phyloP scores from a whole-genome alignment of 2,329 filamentous ascomycete genomes.

The Diaporthe ilicicola region DNA sequence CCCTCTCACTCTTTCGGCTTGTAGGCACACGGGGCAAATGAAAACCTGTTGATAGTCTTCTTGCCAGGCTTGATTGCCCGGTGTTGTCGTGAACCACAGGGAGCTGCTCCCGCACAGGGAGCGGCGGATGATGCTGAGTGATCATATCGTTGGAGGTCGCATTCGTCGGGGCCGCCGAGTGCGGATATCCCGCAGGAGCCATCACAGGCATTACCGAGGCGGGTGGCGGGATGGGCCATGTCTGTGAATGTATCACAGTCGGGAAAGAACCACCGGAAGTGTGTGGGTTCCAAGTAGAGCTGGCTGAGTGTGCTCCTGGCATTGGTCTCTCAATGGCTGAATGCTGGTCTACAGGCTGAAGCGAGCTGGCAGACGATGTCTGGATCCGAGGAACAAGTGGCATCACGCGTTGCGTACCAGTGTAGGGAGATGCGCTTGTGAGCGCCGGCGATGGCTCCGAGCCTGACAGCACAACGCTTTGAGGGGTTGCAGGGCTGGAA shows the following conservation, averaged over 20 bases:
- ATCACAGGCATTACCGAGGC: slow-evolving; percentile 37
- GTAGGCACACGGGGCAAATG: slow-evolving; percentile 52
- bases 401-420: slow-evolving; percentile 33
- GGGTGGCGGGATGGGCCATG: slow-evolving; percentile 54
- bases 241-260: slow-evolving; percentile 43
- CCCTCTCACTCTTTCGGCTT: slow-evolving; percentile 36
- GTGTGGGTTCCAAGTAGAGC: slow-evolving; percentile 33
- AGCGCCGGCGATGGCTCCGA: slow-evolving; percentile 20
- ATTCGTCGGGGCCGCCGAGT: slow-evolving; percentile 49
- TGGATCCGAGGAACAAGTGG: slow-evolving; percentile 35
- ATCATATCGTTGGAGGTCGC: slow-evolving; percentile 44
- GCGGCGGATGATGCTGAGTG: slow-evolving; percentile 47
- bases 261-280: slow-evolving; percentile 41
- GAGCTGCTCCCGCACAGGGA: slow-evolving; percentile 50
- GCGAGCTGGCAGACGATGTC: slow-evolving; percentile 30
- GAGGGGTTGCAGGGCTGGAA: slow-evolving; percentile 27
- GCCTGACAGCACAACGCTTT: slow-evolving; percentile 6
- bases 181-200: slow-evolving; percentile 46
- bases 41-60: slow-evolving; percentile 54
- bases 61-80: slow-evolving; percentile 46
- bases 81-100: slow-evolving; percentile 48
- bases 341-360: slow-evolving; percentile 37
- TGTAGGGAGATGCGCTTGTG: slow-evolving; percentile 30
- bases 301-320: slow-evolving; percentile 19
- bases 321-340: slow-evolving; percentile 22